phyloP scores from a whole-genome alignment of 2,329 filamentous ascomycete genomes.

The Stagonosporopsis tanaceti region DNA sequence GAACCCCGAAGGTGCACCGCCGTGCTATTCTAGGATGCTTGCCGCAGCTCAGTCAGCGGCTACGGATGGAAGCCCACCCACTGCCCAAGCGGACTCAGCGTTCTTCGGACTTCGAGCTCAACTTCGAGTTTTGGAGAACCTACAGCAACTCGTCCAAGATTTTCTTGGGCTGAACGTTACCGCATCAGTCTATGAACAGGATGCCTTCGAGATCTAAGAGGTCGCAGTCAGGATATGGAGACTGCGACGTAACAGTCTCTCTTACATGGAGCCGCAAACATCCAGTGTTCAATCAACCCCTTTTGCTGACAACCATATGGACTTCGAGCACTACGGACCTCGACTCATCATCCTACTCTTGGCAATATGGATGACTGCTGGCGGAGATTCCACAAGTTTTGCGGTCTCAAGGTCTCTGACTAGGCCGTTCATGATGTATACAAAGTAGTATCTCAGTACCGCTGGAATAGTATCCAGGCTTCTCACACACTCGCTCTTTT shows the following conservation, averaged over 20 bases:
- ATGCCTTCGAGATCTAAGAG: no score
- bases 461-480: background rate
- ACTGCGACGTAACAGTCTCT: background rate
- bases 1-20: slow-evolving; percentile 12
- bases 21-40: slow-evolving; percentile 7
- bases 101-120: background rate
- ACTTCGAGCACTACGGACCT: slow-evolving; percentile 14
- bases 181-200: background rate
- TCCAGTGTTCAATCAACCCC: background rate
- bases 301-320: background rate
- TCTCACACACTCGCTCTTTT: slow-evolving; percentile 4
- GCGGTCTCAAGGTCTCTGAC: slow-evolving; percentile 11
- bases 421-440: slow-evolving; percentile 6
- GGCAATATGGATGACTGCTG: slow-evolving; percentile 5
- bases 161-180: background rate
- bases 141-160: background rate
- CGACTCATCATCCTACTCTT: slow-evolving; percentile 1
- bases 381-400: slow-evolving; percentile 5
- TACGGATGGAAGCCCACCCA: background rate
- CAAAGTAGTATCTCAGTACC: slow-evolving; percentile 3
- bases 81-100: background rate
- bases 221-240: no score
- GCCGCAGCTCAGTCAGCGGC: background rate
- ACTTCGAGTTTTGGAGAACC: background rate
- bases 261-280: background rate